Evolutionary conservation across 2,329 filamentous ascomycete genomes (phyloP).

Genomic region (Talaromyces sp.): DNA sequence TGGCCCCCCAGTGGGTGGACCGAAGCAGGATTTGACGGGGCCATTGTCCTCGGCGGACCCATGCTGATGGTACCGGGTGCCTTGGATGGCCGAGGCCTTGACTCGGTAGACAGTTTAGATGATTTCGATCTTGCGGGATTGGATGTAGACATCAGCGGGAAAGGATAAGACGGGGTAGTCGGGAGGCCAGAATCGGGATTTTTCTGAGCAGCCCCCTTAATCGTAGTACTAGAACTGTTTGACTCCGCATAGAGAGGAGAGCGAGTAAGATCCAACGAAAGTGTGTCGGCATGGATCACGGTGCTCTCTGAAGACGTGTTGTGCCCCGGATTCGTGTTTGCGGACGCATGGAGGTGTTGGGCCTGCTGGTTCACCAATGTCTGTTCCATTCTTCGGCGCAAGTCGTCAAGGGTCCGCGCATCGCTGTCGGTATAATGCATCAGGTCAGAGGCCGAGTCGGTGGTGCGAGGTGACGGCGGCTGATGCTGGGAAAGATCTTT

Average conservation of each 20-base stretch:
- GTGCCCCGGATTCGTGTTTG: constrained; percentile 1
- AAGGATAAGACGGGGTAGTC: constrained; percentile 32
- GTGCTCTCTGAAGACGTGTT: neutral
- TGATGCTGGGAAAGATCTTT: neutral
- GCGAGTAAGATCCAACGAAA: constrained; percentile 13
- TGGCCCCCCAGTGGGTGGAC: constrained; percentile 27
- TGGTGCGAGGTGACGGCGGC: constrained; percentile 7
- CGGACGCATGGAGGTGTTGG: constrained; percentile 25
- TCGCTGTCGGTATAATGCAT: constrained; percentile 29
- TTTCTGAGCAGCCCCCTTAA: constrained; percentile 20
- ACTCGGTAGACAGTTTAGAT: constrained; percentile 23
- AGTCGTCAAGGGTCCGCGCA: constrained; percentile 35
- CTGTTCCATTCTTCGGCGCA: constrained; percentile 41
- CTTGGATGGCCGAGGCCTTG: constrained; percentile 18
- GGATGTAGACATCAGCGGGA: constrained; percentile 8
- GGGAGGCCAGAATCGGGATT: constrained; percentile 19
- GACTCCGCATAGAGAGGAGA: constrained; percentile 22
- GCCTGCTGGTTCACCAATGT: constrained; percentile 36
- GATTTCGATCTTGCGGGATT: neutral
- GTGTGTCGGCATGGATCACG: constrained; percentile 21
- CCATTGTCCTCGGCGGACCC: constrained; percentile 18
- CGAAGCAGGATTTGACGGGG: constrained; percentile 14
- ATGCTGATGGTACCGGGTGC: constrained; percentile 20
- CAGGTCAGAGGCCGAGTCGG: constrained; percentile 18
- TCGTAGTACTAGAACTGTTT: constrained; percentile 28